phyloP scores from a whole-genome alignment of 768 basidiomycete species.

The Auriscalpium microsporum region DNA sequence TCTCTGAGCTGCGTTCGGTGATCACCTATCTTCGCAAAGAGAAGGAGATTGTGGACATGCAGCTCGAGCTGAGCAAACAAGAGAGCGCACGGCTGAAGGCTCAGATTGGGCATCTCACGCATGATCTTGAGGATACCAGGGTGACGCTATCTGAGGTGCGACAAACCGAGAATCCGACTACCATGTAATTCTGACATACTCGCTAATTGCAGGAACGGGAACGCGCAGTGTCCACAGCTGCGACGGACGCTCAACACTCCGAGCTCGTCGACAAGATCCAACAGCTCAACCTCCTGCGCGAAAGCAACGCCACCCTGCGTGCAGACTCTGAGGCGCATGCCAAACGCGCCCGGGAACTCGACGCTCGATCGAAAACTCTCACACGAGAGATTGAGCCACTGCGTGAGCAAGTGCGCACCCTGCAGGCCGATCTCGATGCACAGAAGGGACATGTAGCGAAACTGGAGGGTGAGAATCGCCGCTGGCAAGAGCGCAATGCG shows the following conservation, averaged over 20 bases:
- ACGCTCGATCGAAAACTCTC: slow-evolving; percentile 48
- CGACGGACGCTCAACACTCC: slow-evolving; percentile 71
- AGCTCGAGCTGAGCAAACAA: slow-evolving; percentile 71
- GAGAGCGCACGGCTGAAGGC: slow-evolving; percentile 67
- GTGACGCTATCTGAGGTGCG: slow-evolving; percentile 62
- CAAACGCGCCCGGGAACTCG: slow-evolving; percentile 62
- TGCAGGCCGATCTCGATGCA: slow-evolving; percentile 69
- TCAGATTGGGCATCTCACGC: slow-evolving; percentile 67
- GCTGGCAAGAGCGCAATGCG: slow-evolving; percentile 79
- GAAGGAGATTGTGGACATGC: slow-evolving; percentile 87
- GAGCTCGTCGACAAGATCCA: slow-evolving; percentile 83
- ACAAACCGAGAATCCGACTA: not conserved
- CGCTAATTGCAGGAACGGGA: slow-evolving; percentile 59
- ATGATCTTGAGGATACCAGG: slow-evolving; percentile 62
- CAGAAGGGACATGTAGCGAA: slow-evolving; percentile 56
- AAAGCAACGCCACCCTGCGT: slow-evolving; percentile 82
- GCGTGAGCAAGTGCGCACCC: slow-evolving; percentile 57
- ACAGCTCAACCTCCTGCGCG: slow-evolving; percentile 76
- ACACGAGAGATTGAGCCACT: slow-evolving; percentile 63
- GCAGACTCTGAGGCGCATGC: slow-evolving; percentile 64
- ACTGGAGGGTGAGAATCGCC: slow-evolving; percentile 66
- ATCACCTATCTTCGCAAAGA: slow-evolving; percentile 80
- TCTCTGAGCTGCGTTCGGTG: slow-evolving; percentile 68
- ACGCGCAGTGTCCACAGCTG: slow-evolving; percentile 58
- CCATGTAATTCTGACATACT: not conserved